Percentiles rank a stretch among this genome's conserved stretches.
phyloP scores from a whole-genome alignment of 2,329 filamentous ascomycete genomes.

The Ascochyta koolunga region DNA sequence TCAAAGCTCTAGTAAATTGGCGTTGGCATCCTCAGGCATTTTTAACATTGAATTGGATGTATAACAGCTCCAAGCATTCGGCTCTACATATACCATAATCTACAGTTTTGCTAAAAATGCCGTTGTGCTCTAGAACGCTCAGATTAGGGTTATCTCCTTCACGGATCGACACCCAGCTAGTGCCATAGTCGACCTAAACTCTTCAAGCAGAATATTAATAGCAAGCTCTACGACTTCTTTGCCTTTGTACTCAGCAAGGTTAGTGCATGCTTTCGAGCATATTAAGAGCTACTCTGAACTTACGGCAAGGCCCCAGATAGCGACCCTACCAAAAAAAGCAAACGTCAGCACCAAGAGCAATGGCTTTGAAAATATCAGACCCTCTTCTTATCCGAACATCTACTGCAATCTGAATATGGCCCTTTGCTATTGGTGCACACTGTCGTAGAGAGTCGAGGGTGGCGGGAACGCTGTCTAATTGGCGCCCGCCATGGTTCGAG shows the following conservation, averaged over 20 bases:
- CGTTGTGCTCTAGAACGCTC: conserved; percentile 16
- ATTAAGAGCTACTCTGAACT: conserved; percentile 13
- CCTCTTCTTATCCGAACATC: conserved; percentile 65
- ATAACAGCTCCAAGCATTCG: not conserved
- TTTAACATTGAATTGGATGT: not conserved
- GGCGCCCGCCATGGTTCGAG: conserved; percentile 64
- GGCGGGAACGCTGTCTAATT: conserved; percentile 62
- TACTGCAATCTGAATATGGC: conserved; percentile 65
- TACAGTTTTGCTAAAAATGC: conserved; percentile 16
- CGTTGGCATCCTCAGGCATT: not conserved
- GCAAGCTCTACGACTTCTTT: conserved; percentile 51
- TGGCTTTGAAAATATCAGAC: conserved; percentile 64
- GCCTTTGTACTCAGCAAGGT: conserved; percentile 40
- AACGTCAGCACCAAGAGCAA: conserved; percentile 59
- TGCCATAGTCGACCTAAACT: conserved; percentile 39
- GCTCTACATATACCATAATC: not conserved
- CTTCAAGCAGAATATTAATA: conserved; percentile 49
- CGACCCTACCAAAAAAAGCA: conserved; percentile 56
- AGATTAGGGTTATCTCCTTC: conserved; percentile 18
- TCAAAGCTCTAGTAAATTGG: not conserved
- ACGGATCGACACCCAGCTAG: conserved; percentile 28
- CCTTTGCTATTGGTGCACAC: conserved; percentile 47
- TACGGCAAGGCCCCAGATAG: conserved; percentile 58
- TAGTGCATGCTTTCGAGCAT: not conserved
- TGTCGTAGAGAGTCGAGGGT: conserved; percentile 58